These are phyloP conservation scores for Aegilops longissima DNA, from an alignment of 176 grass and related monocot species.

Conservation along the genomic window DNA sequence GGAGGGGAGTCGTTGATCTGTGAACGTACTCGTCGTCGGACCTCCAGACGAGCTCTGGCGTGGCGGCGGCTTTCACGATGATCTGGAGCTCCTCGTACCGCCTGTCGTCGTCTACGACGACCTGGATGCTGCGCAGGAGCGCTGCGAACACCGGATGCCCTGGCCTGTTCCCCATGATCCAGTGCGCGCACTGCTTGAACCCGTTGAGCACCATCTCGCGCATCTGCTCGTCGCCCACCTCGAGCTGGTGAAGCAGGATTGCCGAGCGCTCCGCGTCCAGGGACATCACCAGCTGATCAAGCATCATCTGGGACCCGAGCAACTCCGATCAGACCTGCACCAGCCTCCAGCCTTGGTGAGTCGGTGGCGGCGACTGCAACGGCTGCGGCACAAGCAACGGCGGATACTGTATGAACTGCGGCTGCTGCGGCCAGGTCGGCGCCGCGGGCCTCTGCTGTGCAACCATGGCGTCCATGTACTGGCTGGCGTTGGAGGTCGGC, in stretches of 20 bases:
- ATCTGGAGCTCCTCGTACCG: not conserved
- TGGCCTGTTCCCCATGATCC: not conserved
- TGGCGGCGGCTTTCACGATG: not conserved
- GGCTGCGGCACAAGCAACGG: no score
- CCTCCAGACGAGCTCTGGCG: not conserved
- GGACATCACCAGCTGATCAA: not conserved
- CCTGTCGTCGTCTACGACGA: not conserved
- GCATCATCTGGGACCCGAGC: no score
- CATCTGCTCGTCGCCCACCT: not conserved
- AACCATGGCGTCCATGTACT: not conserved
- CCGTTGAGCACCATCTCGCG: constrained; percentile 7
- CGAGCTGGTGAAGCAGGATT: constrained; percentile 1
- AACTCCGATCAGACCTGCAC: not conserved
- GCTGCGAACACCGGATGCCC: not conserved
- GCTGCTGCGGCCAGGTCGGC: no score
- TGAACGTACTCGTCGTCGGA: not conserved
- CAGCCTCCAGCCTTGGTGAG: not conserved
- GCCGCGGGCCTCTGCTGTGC: not conserved
- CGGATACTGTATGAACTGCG: not conserved
- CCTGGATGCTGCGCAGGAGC: not conserved
- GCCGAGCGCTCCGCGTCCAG: not conserved
- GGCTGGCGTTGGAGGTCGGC: not conserved
- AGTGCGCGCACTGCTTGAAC: not conserved
- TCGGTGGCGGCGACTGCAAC: not conserved
- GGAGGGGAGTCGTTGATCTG: not conserved